These are phyloP conservation scores for Russula emetica DNA, from an alignment of 768 basidiomycete species.

Conservation along the genomic window DNA sequence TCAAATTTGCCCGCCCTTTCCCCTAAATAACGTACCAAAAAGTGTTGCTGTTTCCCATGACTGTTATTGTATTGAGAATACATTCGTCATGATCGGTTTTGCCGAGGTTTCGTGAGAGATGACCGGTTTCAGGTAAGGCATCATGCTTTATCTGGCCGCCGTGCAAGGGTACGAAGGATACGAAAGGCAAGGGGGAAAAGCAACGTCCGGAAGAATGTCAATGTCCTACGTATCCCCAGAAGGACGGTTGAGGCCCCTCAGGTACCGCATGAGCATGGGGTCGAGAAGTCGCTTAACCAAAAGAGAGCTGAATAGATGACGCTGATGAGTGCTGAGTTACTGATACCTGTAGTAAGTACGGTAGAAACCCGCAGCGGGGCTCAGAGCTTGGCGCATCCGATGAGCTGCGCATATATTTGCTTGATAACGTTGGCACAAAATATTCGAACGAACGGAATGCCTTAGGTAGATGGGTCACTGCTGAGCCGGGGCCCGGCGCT, in stretches of 20 bases:
- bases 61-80: neutral
- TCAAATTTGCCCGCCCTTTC: neutral
- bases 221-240: conserved; percentile 12
- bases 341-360: neutral
- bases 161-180: neutral
- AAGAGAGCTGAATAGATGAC: neutral
- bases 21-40: neutral
- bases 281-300: neutral
- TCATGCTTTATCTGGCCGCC: neutral
- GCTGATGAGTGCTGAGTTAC: neutral
- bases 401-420: neutral
- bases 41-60: neutral
- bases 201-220: neutral
- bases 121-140: neutral
- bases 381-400: neutral
- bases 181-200: neutral
- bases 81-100: neutral
- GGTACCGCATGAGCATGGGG: neutral
- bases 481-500: neutral
- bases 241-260: neutral
- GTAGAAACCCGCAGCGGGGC: neutral
- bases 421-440: no score
- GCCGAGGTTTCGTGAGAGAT: neutral
- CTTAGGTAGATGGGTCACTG: neutral
- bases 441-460: neutral